Percentiles rank a stretch among this genome's conserved stretches.
phyloP scores from a whole-genome alignment of 495 filamentous ascomycete species.

The Podospora anserina region DNA sequence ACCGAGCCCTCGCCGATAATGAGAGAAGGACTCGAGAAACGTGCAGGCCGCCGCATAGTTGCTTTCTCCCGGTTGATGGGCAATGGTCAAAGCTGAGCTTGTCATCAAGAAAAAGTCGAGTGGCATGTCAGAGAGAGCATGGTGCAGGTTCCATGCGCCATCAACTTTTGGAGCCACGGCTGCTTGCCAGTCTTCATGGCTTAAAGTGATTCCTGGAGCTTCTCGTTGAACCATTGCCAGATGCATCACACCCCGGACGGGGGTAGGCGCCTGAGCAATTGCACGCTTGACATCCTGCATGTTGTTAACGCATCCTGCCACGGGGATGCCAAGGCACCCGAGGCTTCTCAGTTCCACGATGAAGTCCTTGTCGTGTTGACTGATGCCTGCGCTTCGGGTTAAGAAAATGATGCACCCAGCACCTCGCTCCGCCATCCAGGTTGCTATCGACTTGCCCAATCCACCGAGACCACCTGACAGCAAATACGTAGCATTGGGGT shows the following conservation, averaged over 20 bases:
- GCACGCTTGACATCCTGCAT: conserved; percentile 28
- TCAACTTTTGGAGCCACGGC: conserved; percentile 41
- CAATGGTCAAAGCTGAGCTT: conserved; percentile 52
- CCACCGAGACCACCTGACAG: conserved; percentile 61
- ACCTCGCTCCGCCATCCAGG: conserved; percentile 55
- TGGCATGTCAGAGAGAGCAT: conserved; percentile 3
- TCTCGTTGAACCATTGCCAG: conserved; percentile 49
- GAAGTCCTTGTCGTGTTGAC: not conserved
- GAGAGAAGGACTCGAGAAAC: conserved; percentile 30
- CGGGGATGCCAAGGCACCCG: not conserved
- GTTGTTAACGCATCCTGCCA: conserved; percentile 29
- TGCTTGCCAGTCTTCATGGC: conserved; percentile 1
- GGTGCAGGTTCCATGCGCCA: conserved; percentile 38
- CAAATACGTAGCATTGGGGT: conserved; percentile 51
- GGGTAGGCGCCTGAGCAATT: conserved; percentile 26
- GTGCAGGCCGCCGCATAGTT: conserved; percentile 60
- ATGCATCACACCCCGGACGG: conserved; percentile 46
- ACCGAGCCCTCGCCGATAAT: not conserved
- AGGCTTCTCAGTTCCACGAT: not conserved
- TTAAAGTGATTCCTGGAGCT: conserved; percentile 33
- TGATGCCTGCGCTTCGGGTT: not conserved
- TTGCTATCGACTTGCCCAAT: conserved; percentile 55
- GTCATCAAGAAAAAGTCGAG: conserved; percentile 62
- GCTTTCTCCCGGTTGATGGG: conserved; percentile 50
- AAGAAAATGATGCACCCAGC: conserved; percentile 53